Base-by-base conservation (phyloP, 2,329 filamentous ascomycete species). In the Knufia petricola region DNA sequence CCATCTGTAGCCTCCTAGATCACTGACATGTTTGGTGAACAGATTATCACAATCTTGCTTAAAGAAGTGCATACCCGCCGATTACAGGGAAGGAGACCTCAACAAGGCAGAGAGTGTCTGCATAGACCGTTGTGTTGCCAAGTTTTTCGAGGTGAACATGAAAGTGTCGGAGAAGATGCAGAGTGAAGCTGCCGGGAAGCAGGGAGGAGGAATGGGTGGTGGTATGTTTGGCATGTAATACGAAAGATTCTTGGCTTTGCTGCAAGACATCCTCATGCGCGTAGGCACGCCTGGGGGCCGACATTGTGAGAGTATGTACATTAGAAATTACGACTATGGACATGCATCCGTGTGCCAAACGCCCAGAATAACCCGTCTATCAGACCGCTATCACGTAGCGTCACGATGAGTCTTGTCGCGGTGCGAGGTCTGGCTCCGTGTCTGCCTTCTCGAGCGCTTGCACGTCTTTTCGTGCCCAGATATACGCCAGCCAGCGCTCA, bases 31-130 rank as follows among this genome's bases (percentile, higher is more conserved):
- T 12, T 24, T 10, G 13, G 41, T 19, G 19, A 43, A n/a, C 31
- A 94, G 88, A 55, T 79, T 96, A 55, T 83, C 87, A 63, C 82
- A 87, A 69, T 85, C 87, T 55, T 98, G 92, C 79, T 81, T 85
- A 59, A 81, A 84, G 66, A 98, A 98, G 76, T 98, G 92, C 72
- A 79, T 98, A 60, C 90, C 90, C 54, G 76, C 74, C 63, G 82
- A 90, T 62, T 98, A 96, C 80, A 87, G 88, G 67, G 92, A 98
- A 74, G 81, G 79, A 67, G 90, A 98, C 61, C 82, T 98, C 63
- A 95, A 95, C 80, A 98, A 98, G 75, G 94, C 89, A 76, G 92
- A 98, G 72, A 88, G 85, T 59, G 92, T 98, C 61, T 98, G 94
- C 74, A 82, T 98, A 60, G 92, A 98, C 73, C 87, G 92, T 63